Conservation (phyloP, 768 basidiomycete species). For the Mycena belliarum region DNA sequence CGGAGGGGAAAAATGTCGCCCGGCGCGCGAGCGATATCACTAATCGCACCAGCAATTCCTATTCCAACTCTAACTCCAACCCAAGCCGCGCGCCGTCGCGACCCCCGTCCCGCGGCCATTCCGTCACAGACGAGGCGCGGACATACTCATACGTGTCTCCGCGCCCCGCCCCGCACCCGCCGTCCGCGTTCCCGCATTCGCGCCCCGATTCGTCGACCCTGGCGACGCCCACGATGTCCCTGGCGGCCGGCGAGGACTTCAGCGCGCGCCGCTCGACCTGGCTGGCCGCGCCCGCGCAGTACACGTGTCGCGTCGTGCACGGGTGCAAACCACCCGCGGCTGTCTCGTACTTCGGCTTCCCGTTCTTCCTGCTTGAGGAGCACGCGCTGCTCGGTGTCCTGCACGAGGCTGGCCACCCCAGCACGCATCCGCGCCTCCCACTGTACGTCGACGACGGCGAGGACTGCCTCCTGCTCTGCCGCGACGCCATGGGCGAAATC, state of each 20-base stretch:
- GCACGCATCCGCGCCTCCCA: conserved; percentile 70
- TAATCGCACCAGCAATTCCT: conserved; percentile 1
- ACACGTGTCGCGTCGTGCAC: conserved; percentile 69
- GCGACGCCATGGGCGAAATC: conserved; percentile 54
- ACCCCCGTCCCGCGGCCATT: conserved; percentile 1
- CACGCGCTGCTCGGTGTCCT: conserved; percentile 68
- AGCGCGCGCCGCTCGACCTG: conserved; percentile 36
- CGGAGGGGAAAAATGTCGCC: neutral
- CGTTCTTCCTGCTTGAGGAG: conserved; percentile 71
- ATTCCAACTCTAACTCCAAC: neutral
- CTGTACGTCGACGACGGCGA: conserved; percentile 76
- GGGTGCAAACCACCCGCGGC: conserved; percentile 63
- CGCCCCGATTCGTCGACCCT: neutral
- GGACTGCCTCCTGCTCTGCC: conserved; percentile 76
- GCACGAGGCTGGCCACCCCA: conserved; percentile 79
- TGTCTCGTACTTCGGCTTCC: conserved; percentile 70
- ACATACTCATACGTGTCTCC: neutral
- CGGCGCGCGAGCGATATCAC: conserved; percentile 19
- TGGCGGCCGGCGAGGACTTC: conserved; percentile 16
- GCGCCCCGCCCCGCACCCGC: conserved; percentile 3
- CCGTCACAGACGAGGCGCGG: neutral
- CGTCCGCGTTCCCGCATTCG: neutral
- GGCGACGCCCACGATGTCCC: neutral
- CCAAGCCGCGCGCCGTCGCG: conserved; percentile 1
- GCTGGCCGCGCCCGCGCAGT: conserved; percentile 56